These are phyloP conservation scores for Phytophthora boehmeriae DNA, from an alignment of 352 stramenopile species.

Conservation along the genomic window DNA sequence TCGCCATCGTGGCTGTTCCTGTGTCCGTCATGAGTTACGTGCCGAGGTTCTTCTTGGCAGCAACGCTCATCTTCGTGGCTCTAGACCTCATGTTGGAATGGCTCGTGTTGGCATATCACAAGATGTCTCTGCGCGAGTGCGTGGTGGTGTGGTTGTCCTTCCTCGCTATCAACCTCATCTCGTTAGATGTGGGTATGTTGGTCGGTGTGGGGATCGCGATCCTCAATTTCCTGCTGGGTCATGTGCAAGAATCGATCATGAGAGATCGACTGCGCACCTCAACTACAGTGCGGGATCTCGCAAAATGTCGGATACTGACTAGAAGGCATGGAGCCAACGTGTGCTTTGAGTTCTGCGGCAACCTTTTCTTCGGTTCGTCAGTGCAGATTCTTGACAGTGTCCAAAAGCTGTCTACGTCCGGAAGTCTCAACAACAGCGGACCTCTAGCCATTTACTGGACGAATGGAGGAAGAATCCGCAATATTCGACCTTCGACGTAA, in stretches of 20 bases:
- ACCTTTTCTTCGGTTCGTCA: slow-evolving; percentile 82
- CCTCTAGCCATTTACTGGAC: slow-evolving; percentile 3
- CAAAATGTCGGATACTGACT: slow-evolving; percentile 50
- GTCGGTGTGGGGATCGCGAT: slow-evolving; percentile 88
- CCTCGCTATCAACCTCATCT: slow-evolving; percentile 91
- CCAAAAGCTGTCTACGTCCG: slow-evolving; percentile 66
- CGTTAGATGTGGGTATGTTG: slow-evolving; percentile 95
- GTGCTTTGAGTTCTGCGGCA: slow-evolving; percentile 76
- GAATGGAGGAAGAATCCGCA: slow-evolving; percentile 20
- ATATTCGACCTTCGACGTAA: slow-evolving; percentile 41
- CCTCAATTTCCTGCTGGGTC: slow-evolving; percentile 80
- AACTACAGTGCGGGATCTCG: slow-evolving; percentile 46
- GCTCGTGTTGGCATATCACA: slow-evolving; percentile 86
- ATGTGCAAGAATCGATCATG: slow-evolving; percentile 67
- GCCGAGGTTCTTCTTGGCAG: slow-evolving; percentile 97
- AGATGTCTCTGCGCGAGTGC: slow-evolving; percentile 90
- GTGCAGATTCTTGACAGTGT: slow-evolving; percentile 75
- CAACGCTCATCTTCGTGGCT: slow-evolving; percentile 96
- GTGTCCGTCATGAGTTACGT: slow-evolving; percentile 94
- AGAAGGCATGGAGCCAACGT: slow-evolving; percentile 65
- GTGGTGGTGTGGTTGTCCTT: slow-evolving; percentile 92
- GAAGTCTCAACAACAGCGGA: slow-evolving; percentile 24
- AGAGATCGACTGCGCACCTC: slow-evolving; percentile 44
- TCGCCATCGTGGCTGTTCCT: slow-evolving; percentile 86
- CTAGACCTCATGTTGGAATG: slow-evolving; percentile 97